Evolutionary conservation across 768 basidiomycete genomes (phyloP).

Genomic region (Podaxis pistillaris): DNA sequence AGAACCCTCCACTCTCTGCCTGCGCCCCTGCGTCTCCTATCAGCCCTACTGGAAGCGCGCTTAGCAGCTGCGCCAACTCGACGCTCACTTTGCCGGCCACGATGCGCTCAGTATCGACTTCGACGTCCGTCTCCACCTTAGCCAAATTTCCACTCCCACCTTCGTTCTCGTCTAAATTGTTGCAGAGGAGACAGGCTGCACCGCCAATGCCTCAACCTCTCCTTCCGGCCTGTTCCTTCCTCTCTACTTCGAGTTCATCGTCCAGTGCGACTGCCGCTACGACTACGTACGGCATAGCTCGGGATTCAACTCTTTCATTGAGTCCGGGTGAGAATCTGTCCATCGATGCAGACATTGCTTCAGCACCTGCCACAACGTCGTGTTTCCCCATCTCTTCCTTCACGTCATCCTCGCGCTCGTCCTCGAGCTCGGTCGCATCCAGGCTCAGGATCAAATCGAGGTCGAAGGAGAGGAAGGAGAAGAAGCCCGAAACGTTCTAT

Average conservation of each 20-base stretch:
- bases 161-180: slow-evolving; percentile 6
- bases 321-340: neutral
- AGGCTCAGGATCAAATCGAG: neutral
- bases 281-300: neutral
- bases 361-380: neutral
- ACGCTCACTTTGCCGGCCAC: neutral
- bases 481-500: neutral
- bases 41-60: neutral
- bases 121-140: slow-evolving; percentile 10
- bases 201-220: slow-evolving; percentile 8
- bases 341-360: neutral
- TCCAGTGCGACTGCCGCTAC: neutral
- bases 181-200: slow-evolving; percentile 4
- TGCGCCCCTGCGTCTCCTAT: neutral
- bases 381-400: neutral
- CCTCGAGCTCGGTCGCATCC: neutral
- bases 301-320: neutral
- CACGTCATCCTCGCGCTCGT: neutral
- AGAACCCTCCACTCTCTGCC: neutral
- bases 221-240: neutral
- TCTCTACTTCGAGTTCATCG: neutral
- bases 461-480: neutral
- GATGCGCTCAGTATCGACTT: neutral
- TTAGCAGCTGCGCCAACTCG: neutral
- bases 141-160: slow-evolving; percentile 12